These are phyloP conservation scores for Chaetomium olivaceum DNA, from an alignment of 2,329 filamentous ascomycete species.

Conservation along the genomic window DNA sequence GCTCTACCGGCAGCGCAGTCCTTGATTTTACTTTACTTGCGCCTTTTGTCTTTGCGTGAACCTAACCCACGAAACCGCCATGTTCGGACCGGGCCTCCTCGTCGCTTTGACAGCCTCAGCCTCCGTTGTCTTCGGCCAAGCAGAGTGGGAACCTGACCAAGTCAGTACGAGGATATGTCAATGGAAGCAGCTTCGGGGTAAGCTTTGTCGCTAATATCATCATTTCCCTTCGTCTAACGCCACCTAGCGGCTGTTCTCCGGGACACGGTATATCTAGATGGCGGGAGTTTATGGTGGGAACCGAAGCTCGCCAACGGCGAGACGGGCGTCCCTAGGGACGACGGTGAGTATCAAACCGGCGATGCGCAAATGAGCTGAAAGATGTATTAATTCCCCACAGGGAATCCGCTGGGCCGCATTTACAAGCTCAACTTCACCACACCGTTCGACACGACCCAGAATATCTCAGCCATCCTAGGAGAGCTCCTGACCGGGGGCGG, in stretches of 20 bases:
- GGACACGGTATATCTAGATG: constrained; percentile 67
- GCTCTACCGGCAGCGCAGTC: neutral
- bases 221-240: constrained; percentile 11
- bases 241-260: constrained; percentile 55
- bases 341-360: constrained; percentile 45
- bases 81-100: constrained; percentile 36
- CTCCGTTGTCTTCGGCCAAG: constrained; percentile 42
- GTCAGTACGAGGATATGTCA: constrained; percentile 60
- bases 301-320: constrained; percentile 50
- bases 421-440: constrained; percentile 60
- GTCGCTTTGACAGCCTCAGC: constrained; percentile 36
- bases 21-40: constrained; percentile 3
- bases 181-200: constrained; percentile 54
- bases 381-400: constrained; percentile 38
- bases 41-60: neutral
- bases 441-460: constrained; percentile 55
- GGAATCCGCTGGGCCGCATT: constrained; percentile 53
- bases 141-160: constrained; percentile 53
- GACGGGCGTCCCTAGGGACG: constrained; percentile 33
- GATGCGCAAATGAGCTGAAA: neutral
- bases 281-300: constrained; percentile 58
- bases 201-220: constrained; percentile 4
- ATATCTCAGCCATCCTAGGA: constrained; percentile 54
- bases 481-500: constrained; percentile 50
- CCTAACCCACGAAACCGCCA: constrained; percentile 28